Conservation (phyloP, 179 eudicot species). For the Carnegiea gigantea region DNA sequence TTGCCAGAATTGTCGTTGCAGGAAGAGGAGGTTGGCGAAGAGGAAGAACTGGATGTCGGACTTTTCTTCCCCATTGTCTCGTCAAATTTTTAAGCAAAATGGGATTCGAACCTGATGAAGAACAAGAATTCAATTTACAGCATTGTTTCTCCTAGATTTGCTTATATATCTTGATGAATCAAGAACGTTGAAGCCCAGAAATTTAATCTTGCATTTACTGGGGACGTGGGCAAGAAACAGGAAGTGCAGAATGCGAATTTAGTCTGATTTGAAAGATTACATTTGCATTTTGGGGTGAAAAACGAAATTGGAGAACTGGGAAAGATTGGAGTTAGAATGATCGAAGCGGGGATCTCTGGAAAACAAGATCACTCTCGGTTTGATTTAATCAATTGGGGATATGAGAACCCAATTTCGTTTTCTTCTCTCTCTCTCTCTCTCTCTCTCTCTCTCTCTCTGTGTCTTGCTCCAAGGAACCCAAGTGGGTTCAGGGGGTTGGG, state of each 20-base stretch:
- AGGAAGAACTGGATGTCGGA: slow-evolving; percentile 12
- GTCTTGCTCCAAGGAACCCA: not conserved
- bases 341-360: not conserved
- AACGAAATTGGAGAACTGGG: not conserved
- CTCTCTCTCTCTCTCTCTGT: not conserved
- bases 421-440: not conserved
- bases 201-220: not conserved
- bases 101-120: not conserved
- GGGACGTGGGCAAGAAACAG: too few species aligned
- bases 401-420: not conserved
- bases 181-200: not conserved
- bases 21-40: slow-evolving; percentile 30
- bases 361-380: not conserved
- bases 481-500: slow-evolving; percentile 21
- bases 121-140: not conserved
- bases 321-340: not conserved
- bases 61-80: slow-evolving; percentile 21
- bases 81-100: not conserved
- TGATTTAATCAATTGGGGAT: not conserved
- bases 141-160: not conserved
- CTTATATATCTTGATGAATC: not conserved
- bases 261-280: too few species aligned
- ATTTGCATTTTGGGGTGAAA: not conserved
- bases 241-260: too few species aligned
- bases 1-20: not conserved